Base-by-base conservation (phyloP, 2,329 filamentous ascomycete species). In the Aspergillus proliferans region DNA sequence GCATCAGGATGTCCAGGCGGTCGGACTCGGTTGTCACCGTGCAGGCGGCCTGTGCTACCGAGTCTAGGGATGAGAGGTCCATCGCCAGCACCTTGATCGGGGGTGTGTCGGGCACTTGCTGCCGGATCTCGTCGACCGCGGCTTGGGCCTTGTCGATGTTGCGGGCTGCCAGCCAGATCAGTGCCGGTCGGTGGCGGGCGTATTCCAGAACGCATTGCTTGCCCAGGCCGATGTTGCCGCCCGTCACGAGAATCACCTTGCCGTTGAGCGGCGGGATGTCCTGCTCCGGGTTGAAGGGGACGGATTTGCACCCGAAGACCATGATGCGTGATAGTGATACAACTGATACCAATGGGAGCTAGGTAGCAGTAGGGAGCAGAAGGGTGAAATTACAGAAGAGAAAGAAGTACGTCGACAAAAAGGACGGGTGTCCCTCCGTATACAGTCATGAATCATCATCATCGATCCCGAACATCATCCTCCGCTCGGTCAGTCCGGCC, bases 171-270 rank as follows among this genome's bases (percentile, higher is more conserved):
- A 70, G 53, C 49, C 59, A 69, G 42, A 69, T 61, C 21, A 63
- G 60, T 1, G 58, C 52, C 60, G 73, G 46, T 60, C 69, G 55
- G 56, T 74, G 72, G 40, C 64, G 65, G 15, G 72, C 68, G 7
- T 76, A 62, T 1, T 67, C 63, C 19, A 68, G 48, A 33, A 72
- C 59, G 8, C 69, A 67, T 47, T 61, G 58, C 28, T 63, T 65
- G 15, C 77, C 76, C 0, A 79, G 67, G 1, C 76, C 76, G 12
- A 65, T 64, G 45, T 8, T 73, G 47, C 71, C 75, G 40, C 75
- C 76, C 0, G 76, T 78, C 33, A 78, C 67, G 21, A 78, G 63
- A 46, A 77, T 72, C 10, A 72, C 70, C 50, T 75, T 73, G 12
- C 64, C 68, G 3, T 55, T 43, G 1, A 74, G 63, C 26, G 61